Evolutionary conservation across 108 stramenopile genomes (phyloP), one percentile per base, ranked within the genome.

Genomic region (Nitzschia putrida): DNA sequence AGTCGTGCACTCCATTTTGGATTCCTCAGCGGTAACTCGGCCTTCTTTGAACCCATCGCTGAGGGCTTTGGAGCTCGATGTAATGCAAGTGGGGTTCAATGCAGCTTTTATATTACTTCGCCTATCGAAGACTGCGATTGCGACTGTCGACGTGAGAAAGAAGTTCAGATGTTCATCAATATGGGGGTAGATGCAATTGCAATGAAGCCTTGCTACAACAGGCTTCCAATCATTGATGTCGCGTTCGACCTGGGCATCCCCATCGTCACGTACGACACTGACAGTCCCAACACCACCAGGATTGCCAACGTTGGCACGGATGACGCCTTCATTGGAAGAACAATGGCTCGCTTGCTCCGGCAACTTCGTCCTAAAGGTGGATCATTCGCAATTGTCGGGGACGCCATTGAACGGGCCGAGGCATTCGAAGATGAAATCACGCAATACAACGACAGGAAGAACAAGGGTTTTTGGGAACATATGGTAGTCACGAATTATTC

Each of bases 351-450:
- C 26, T 37, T 83, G 21, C 38, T 83, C 22, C 47, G 42, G 16
- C 66, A 79, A 24, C 26, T 83, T 11, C 22, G 44, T n/a, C 78
- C 78, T 1, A 49, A 58, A 29, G 82, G 82, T 22, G 82, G 78
- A 0, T 63, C 22, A 0, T 10, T 76, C 0, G 37, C 79, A 18
- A 55, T 55, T 5, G 54, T 37, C 2, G 29, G 39, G 6, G 39
- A 60, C 2, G 34, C 58, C 13, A n/a, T 41, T 2, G 25, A 18
- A 39, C 58, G 37, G 39, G n/a, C n/a, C 9, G n/a, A 60, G 12
- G 58, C 34, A 12, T 60, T 60, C 58, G 39, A 60, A 5, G 58
- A 60, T 40, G 58, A 60, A 40, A 41, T 60, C n/a, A 20, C 34
- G 14, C n/a, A 37, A 29, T 9, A 50, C 37, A 70, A 51, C 29